A percentile compares a stretch with the other conserved stretches of the same genome.
Conservation (phyloP, 2,329 filamentous ascomycete species). For the Paracorniculantispora psalliotae region DNA sequence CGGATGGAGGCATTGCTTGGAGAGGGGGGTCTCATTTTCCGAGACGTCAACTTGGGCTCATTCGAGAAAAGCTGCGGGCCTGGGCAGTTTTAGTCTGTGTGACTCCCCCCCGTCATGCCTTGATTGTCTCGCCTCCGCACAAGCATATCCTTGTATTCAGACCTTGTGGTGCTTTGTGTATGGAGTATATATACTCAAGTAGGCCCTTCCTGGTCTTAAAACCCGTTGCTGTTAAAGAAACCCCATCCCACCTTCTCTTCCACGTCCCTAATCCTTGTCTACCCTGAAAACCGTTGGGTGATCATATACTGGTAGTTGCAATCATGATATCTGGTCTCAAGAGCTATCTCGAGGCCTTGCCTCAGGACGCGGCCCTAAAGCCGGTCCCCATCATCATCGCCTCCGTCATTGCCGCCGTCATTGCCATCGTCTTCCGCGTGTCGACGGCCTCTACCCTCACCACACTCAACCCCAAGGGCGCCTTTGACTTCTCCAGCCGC, state of each 20-base stretch:
- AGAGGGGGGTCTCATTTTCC: background rate
- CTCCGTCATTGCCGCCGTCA: conserved; percentile 9
- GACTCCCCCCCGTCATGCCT: background rate
- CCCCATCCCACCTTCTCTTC: background rate
- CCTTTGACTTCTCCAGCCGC: conserved; percentile 2
- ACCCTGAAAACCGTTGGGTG: background rate
- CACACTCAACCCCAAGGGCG: conserved; percentile 12
- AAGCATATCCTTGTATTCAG: too few species aligned
- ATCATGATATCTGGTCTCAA: conserved; percentile 7
- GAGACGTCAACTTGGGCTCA: background rate
- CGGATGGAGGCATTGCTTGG: background rate
- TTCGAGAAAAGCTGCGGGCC: background rate
- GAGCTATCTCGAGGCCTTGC: conserved; percentile 9
- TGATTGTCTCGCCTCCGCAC: background rate
- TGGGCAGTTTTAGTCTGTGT: too few species aligned
- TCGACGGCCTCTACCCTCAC: conserved; percentile 1
- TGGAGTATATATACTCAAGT: background rate
- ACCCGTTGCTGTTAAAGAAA: background rate
- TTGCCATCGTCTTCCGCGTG: conserved; percentile 2
- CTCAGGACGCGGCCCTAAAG: background rate
- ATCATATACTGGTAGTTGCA: background rate
- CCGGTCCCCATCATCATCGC: conserved; percentile 10
- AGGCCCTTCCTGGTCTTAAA: background rate
- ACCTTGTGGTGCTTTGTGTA: too few species aligned
- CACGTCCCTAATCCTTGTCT: background rate